Conservation (phyloP, 1,284 basidiomycete species). For the Marasmius sp. region DNA sequence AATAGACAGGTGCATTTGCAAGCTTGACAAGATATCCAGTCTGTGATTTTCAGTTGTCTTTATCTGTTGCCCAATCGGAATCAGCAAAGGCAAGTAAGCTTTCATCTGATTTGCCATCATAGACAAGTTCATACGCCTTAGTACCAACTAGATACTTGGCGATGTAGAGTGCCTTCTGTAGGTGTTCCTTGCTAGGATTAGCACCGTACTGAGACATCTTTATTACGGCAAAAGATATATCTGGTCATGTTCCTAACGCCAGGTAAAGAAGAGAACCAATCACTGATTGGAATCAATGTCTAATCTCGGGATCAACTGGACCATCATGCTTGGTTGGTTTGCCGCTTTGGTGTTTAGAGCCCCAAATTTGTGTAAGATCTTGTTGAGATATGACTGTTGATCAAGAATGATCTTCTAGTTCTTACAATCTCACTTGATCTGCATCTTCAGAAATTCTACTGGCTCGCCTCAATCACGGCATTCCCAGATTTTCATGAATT, state of each 20-base stretch:
- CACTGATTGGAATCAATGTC: slow-evolving; percentile 2
- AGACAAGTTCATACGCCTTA: slow-evolving; percentile 12
- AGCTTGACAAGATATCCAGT: slow-evolving; percentile 23
- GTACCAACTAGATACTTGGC: background rate
- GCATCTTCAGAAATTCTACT: slow-evolving; percentile 23
- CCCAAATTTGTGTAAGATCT: slow-evolving; percentile 7
- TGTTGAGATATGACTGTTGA: slow-evolving; percentile 9
- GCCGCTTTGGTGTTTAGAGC: slow-evolving; percentile 2
- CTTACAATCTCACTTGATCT: slow-evolving; percentile 5
- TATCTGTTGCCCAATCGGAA: slow-evolving; percentile 27
- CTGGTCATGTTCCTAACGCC: background rate
- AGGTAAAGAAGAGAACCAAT: background rate
- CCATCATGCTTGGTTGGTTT: background rate
- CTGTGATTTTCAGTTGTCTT: slow-evolving; percentile 14
- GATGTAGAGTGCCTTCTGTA: background rate
- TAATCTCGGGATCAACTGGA: slow-evolving; percentile 2
- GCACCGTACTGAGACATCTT: background rate
- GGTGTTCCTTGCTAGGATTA: background rate
- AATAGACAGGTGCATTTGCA: slow-evolving; percentile 13
- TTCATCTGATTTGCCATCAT: slow-evolving; percentile 12
- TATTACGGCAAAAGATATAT: background rate
- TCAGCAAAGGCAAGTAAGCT: slow-evolving; percentile 17
- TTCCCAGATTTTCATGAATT: slow-evolving; percentile 25
- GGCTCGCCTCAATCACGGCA: slow-evolving; percentile 22
- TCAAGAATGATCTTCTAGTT: background rate